Evolutionary conservation across 1,284 basidiomycete genomes (phyloP).

Genomic region (Meripilus lineatus): DNA sequence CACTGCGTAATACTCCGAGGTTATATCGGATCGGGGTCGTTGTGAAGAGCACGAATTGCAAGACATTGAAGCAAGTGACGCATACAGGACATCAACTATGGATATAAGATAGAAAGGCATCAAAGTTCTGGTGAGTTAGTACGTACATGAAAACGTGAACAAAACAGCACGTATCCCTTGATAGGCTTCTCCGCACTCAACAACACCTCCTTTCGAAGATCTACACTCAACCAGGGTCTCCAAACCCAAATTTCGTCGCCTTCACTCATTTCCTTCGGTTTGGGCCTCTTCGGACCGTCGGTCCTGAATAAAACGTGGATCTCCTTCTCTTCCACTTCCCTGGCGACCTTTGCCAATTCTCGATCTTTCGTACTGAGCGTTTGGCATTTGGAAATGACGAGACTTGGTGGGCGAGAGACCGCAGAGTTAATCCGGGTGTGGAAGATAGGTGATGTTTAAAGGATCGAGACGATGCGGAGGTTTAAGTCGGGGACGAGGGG

Average conservation of each 20-base stretch:
- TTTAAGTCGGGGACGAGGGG: neutral
- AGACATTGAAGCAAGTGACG: no score
- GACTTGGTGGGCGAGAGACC: neutral
- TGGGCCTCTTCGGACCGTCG: neutral
- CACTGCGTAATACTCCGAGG: no score
- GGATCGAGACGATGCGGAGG: neutral
- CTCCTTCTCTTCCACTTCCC: neutral
- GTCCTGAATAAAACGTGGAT: neutral
- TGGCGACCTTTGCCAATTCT: neutral
- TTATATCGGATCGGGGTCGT: no score
- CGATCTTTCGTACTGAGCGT: neutral
- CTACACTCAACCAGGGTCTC: conserved; percentile 1
- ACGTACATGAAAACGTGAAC: neutral
- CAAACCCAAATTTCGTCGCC: neutral
- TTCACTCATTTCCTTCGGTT: neutral
- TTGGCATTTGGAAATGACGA: neutral
- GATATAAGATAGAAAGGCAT: no score
- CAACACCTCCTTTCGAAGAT: neutral
- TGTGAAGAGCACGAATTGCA: no score
- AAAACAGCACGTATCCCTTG: neutral
- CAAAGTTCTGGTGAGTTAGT: no score
- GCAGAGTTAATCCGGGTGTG: neutral
- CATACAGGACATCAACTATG: no score
- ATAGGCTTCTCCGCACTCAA: no score
- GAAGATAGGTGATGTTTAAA: neutral